These are phyloP conservation scores for Tylopilus balloui DNA, from an alignment of 768 basidiomycete genomes.

Conservation along the genomic window DNA sequence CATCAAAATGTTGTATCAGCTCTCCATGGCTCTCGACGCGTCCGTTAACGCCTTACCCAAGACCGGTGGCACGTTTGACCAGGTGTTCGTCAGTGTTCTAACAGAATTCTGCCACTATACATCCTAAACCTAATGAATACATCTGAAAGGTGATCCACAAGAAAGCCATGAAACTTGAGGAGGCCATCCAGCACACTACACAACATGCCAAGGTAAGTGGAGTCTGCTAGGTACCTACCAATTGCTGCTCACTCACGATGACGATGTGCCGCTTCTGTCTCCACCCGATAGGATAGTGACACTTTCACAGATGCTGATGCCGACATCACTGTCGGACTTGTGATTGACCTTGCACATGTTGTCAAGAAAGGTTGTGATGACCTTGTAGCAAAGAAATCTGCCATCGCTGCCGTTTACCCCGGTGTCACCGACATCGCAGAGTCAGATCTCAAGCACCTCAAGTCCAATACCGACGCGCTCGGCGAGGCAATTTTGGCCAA, in stretches of 20 bases:
- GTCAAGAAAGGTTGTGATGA: background rate
- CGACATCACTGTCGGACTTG: accelerated
- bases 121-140: background rate
- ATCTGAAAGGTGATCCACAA: background rate
- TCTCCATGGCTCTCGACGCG: background rate
- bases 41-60: background rate
- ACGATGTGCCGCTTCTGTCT: too few species aligned
- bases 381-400: background rate
- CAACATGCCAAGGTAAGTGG: background rate
- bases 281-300: background rate
- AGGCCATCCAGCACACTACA: accelerated
- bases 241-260: background rate
- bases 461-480: background rate
- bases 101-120: too few species aligned
- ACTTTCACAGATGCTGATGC: background rate
- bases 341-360: accelerated
- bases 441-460: background rate
- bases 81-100: background rate
- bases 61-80: accelerated
- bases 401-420: background rate
- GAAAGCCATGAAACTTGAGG: accelerated
- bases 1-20: accelerated
- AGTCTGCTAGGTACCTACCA: background rate
- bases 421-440: accelerated
- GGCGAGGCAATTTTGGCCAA: background rate